phyloP scores from a whole-genome alignment of 768 basidiomycete species.

The Rubroboletus satanas region DNA sequence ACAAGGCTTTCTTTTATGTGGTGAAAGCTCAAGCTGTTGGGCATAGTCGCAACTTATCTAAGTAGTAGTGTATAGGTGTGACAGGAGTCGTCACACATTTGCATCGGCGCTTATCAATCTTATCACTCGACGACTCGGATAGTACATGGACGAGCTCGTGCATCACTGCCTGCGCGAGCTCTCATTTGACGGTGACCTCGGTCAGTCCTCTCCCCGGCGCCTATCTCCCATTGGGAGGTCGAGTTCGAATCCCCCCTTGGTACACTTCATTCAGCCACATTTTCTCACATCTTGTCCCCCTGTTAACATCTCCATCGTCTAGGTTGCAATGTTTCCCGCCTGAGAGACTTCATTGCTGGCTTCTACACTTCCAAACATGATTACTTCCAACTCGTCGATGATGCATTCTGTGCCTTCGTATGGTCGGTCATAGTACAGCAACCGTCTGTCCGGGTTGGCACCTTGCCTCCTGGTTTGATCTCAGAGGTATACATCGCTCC shows the following conservation, averaged over 20 bases:
- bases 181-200: constrained; percentile 86
- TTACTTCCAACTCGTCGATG: constrained; percentile 60
- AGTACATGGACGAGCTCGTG: constrained; percentile 76
- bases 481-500: constrained; percentile 79
- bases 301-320: constrained; percentile 9
- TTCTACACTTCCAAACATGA: constrained; percentile 50
- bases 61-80: background rate
- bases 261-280: constrained; percentile 20
- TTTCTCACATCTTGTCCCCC: constrained; percentile 14
- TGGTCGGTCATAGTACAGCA: constrained; percentile 79
- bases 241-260: constrained; percentile 45
- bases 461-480: constrained; percentile 51
- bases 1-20: background rate
- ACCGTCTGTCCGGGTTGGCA: constrained; percentile 73
- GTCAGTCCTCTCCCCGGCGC: constrained; percentile 44
- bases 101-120: background rate
- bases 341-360: constrained; percentile 63
- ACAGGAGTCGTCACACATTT: background rate
- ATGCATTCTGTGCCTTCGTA: constrained; percentile 71
- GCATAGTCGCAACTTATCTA: background rate
- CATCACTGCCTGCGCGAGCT: constrained; percentile 83
- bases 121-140: background rate
- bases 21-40: background rate
- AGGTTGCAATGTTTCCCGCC: constrained; percentile 75
- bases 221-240: constrained; percentile 3